Evolutionary conservation across 106 monocot species (phyloP).

Genomic region (Acanthochlamys bracteata): DNA sequence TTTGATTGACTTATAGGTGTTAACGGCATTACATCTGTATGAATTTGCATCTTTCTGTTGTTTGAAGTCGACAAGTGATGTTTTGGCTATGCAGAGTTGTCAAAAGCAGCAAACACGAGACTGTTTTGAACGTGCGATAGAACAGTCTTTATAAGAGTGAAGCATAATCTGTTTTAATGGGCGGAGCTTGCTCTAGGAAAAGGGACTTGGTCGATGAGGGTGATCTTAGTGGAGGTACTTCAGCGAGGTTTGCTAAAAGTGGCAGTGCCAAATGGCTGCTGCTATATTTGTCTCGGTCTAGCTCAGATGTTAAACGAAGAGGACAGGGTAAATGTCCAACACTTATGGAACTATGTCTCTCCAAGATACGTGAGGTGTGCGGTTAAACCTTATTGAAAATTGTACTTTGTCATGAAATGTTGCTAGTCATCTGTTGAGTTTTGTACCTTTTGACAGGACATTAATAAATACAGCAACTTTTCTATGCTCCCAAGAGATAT

Average conservation of each 20-base stretch:
- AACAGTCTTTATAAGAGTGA: neutral
- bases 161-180: conserved; percentile 39
- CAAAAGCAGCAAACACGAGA: neutral
- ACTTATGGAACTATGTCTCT: conserved; percentile 81
- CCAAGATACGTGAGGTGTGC: conserved; percentile 66
- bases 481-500: conserved; percentile 90
- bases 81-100: too few species aligned
- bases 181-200: conserved; percentile 90
- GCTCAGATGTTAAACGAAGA: conserved; percentile 16
- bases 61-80: too few species aligned
- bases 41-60: too few species aligned
- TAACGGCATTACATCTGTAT: too few species aligned
- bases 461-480: conserved; percentile 65
- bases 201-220: conserved; percentile 53
- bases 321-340: conserved; percentile 45
- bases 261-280: conserved; percentile 82
- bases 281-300: conserved; percentile 44
- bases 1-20: too few species aligned
- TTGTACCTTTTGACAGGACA: conserved; percentile 44
- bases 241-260: conserved; percentile 53
- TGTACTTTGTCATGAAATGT: neutral
- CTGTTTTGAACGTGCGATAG: neutral
- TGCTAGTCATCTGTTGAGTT: neutral
- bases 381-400: neutral
- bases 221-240: conserved; percentile 12